phyloP scores from a whole-genome alignment of 306 rosid species.

The Dalbergia cultrata region DNA sequence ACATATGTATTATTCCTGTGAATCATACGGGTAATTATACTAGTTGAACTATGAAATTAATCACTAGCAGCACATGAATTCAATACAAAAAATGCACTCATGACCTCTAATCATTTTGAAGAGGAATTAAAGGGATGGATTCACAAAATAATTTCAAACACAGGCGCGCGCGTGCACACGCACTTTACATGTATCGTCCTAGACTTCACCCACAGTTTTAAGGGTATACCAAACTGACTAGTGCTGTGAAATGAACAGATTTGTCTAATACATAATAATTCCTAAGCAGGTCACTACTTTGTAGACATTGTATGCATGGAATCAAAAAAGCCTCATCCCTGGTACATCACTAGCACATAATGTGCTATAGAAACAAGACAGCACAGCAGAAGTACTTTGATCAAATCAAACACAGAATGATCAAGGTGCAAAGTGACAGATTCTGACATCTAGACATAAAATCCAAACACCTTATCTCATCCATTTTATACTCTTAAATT shows the following conservation, averaged over 20 bases:
- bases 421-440: neutral
- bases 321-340: neutral
- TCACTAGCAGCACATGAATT: neutral
- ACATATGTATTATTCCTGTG: too few species aligned
- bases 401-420: conserved; percentile 7
- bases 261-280: neutral
- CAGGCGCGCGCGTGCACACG: neutral
- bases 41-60: conserved; percentile 21
- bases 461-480: neutral
- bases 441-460: conserved; percentile 10
- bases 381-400: conserved; percentile 23
- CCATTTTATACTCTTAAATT: neutral
- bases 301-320: neutral
- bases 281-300: neutral
- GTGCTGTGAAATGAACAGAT: neutral
- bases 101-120: neutral
- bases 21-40: too few species aligned
- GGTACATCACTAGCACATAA: conserved; percentile 15
- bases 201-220: neutral
- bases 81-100: neutral
- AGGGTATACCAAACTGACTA: conserved; percentile 15
- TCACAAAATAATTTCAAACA: neutral
- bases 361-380: conserved; percentile 3
- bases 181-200: too few species aligned
- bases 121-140: neutral